These are phyloP conservation scores for Ustilago lituana DNA, from an alignment of 1,284 basidiomycete genomes.

Conservation along the genomic window DNA sequence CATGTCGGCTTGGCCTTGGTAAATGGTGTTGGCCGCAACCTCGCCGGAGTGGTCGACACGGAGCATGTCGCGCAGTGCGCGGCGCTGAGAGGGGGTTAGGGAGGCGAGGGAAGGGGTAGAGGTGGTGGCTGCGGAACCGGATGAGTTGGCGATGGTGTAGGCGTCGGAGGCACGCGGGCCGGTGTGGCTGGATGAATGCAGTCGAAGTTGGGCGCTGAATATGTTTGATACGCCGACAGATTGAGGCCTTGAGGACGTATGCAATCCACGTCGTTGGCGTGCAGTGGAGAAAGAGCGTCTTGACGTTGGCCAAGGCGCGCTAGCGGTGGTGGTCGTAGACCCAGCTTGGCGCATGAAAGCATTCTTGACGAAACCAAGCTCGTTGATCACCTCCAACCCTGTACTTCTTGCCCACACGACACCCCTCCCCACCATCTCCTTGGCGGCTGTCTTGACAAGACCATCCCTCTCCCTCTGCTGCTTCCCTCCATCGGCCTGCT, in stretches of 20 bases:
- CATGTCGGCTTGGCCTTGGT: constrained; percentile 64
- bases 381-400: constrained; percentile 65
- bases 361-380: constrained; percentile 61
- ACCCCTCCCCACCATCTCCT: constrained; percentile 41
- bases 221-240: too few species aligned
- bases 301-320: constrained; percentile 14
- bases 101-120: constrained; percentile 39
- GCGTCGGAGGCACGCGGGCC: constrained; percentile 48
- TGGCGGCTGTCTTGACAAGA: constrained; percentile 26
- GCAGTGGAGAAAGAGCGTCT: constrained; percentile 3
- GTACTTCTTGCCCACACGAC: constrained; percentile 63
- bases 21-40: constrained; percentile 66
- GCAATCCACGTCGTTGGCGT: not conserved
- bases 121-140: constrained; percentile 10
- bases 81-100: constrained; percentile 42
- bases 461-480: constrained; percentile 31
- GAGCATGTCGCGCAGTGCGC: constrained; percentile 59
- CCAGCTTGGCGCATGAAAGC: constrained; percentile 50
- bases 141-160: constrained; percentile 24
- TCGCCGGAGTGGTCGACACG: constrained; percentile 66
- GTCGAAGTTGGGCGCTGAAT: constrained; percentile 5
- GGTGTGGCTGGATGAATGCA: constrained; percentile 9
- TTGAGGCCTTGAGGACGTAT: constrained; percentile 6
- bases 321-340: constrained; percentile 22
- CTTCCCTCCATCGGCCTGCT: constrained; percentile 36